A percentile compares a stretch with the other conserved stretches of the same genome.
Evolutionary conservation across 2,329 filamentous ascomycete species (phyloP).

Genomic region (Scedosporium aurantiacum): DNA sequence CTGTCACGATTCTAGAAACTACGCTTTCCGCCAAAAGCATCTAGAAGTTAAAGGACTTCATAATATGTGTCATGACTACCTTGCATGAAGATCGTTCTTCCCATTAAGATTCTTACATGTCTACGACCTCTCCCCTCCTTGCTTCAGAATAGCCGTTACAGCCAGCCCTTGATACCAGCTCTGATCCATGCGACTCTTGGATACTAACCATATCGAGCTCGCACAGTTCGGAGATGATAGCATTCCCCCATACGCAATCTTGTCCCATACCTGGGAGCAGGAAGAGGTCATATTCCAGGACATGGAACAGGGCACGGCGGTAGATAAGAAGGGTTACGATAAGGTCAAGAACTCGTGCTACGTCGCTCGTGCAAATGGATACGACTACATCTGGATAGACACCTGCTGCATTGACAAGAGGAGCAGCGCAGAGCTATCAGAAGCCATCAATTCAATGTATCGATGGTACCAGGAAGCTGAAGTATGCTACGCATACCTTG

Average conservation of each 20-base stretch:
- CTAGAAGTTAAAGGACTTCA: too few species aligned
- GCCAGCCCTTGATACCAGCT: too few species aligned
- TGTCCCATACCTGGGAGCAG: conserved; percentile 19
- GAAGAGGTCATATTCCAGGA: conserved; percentile 17
- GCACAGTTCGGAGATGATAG: conserved; percentile 1
- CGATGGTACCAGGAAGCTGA: conserved; percentile 18
- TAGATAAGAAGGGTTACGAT: conserved; percentile 5
- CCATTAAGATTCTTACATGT: too few species aligned
- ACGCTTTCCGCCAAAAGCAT: too few species aligned
- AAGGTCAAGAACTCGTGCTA: neutral
- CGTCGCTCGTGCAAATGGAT: conserved; percentile 1
- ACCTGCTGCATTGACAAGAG: conserved; percentile 22
- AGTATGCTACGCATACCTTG: conserved; percentile 15
- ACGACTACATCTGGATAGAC: conserved; percentile 19
- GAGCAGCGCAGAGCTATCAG: conserved; percentile 17
- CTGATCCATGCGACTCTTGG: conserved; percentile 9
- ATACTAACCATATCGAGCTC: conserved; percentile 6
- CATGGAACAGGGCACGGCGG: conserved; percentile 4
- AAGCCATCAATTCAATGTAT: conserved; percentile 19
- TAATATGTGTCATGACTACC: too few species aligned
- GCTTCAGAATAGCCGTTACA: too few species aligned
- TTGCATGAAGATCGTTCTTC: too few species aligned
- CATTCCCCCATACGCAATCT: conserved; percentile 17
- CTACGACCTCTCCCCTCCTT: too few species aligned
- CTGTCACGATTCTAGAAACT: too few species aligned